Conservation (phyloP, 2,329 filamentous ascomycete species). For the Lizonia empirigonia region DNA sequence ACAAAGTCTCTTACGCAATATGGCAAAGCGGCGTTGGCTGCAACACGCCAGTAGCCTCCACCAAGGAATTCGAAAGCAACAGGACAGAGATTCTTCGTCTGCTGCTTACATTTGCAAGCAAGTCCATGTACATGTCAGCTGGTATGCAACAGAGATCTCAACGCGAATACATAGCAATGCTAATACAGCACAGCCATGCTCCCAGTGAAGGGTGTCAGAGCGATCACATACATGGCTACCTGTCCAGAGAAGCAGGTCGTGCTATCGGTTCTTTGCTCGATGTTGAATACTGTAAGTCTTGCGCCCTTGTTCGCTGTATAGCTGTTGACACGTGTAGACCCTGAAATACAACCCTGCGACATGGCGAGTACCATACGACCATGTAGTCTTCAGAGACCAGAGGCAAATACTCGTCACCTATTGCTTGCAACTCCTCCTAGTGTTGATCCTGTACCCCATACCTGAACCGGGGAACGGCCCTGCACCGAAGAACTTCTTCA, state of each 20-base stretch:
- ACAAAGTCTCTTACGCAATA: constrained; percentile 88
- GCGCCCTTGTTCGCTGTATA: not conserved
- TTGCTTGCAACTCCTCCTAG: constrained; percentile 86
- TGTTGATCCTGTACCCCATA: constrained; percentile 83
- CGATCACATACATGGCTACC: constrained; percentile 87
- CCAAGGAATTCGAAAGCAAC: constrained; percentile 91
- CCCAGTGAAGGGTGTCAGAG: constrained; percentile 79
- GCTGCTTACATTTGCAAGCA: constrained; percentile 82
- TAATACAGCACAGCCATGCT: constrained; percentile 60
- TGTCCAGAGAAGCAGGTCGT: constrained; percentile 91
- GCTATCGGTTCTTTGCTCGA: constrained; percentile 85
- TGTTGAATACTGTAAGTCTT: constrained; percentile 84
- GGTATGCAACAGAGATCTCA: constrained; percentile 51
- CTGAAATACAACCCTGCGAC: constrained; percentile 94
- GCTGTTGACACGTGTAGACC: constrained; percentile 62
- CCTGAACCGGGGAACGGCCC: constrained; percentile 72
- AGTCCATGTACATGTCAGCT: constrained; percentile 90
- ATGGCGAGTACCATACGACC: constrained; percentile 94
- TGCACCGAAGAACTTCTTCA: constrained; percentile 86
- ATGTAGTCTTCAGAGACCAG: constrained; percentile 87
- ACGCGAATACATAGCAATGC: not conserved
- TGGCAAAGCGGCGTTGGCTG: constrained; percentile 98
- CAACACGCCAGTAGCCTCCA: constrained; percentile 85
- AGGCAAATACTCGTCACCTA: constrained; percentile 92
- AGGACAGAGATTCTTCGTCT: constrained; percentile 87